Base-by-base conservation (phyloP, 768 basidiomycete species). In the Rhizopogon sp. region DNA sequence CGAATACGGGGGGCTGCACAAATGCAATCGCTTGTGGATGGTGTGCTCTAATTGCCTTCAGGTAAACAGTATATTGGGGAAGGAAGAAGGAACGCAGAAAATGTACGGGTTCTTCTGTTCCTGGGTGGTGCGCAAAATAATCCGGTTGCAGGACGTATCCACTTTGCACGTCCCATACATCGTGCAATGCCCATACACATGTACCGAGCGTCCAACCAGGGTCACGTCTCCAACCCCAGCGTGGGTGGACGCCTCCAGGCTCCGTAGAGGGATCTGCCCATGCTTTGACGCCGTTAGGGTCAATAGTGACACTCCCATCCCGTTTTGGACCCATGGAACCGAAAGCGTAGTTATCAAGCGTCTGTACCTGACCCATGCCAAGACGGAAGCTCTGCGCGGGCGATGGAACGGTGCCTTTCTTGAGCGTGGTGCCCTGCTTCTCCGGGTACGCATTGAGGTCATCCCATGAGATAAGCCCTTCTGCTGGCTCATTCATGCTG, bases 401-500 rank as follows among this genome's bases (percentile, higher is more conserved):
- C 0, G 89, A 91, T 0, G 97, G 95, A 52, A 84, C 76, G 0
- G 92, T 83, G 0, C 96, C 97, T 67, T 93, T 96, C 65, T 90
- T 92, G 37, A 92, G 74, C 16, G 81, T 84, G 10, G 84, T 80
- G 1, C 83, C 83, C 64, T 93, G 91, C 35, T 78, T 71, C 14
- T 71, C 72, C 0, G 93, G 88, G 43, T 86, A 83, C 11, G 66
- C 56, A 50, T 76, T 78, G 29, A 99, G 74, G 66, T 96, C 84
- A 0, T 77, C 74, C 70, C 87, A 87, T 2, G 79, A 82, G 37
- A 84, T 61, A 42, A 70, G 76, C 0, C 97, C 97, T 60, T 95
- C 90, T 39, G 84, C 84, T 0, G 97, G 96, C 69, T 99, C 97
- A 68, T 99, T 98, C 70, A 98, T 73, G 61, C 85, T 88, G 66